Percentiles rank a stretch among this genome's conserved stretches.
Evolutionary conservation across 2,329 filamentous ascomycete species (phyloP).

Genomic region (Fusarium sp.): DNA sequence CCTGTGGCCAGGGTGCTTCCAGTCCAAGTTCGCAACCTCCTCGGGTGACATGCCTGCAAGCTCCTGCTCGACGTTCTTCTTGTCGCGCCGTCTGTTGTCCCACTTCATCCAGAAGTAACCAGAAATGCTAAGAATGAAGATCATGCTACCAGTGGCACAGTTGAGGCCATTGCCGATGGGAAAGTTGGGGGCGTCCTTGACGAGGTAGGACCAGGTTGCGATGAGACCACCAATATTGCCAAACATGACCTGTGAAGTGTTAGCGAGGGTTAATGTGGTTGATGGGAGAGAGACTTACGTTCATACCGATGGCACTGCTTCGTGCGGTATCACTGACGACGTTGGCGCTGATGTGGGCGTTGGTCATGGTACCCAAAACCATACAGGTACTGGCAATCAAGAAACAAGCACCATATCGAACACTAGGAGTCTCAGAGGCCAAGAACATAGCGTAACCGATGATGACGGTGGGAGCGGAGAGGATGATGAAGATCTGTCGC

Average conservation of each 20-base stretch:
- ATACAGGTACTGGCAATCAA: slow-evolving; percentile 72
- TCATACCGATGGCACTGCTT: slow-evolving; percentile 69
- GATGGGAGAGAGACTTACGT: slow-evolving; percentile 31
- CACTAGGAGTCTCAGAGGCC: slow-evolving; percentile 58
- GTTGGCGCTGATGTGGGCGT: slow-evolving; percentile 73
- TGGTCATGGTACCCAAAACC: slow-evolving; percentile 70
- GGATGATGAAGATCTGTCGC: slow-evolving; percentile 67
- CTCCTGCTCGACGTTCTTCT: slow-evolving; percentile 66
- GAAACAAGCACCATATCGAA: slow-evolving; percentile 74
- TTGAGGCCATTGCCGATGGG: slow-evolving; percentile 75
- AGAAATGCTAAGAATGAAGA: slow-evolving; percentile 62
- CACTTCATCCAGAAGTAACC: slow-evolving; percentile 71
- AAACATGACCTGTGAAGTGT: slow-evolving; percentile 46
- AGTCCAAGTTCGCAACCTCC: slow-evolving; percentile 72
- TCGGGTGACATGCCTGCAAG: slow-evolving; percentile 66
- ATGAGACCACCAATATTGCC: slow-evolving; percentile 71
- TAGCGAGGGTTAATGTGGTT: background rate
- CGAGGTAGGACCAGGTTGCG: slow-evolving; percentile 73
- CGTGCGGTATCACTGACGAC: slow-evolving; percentile 74
- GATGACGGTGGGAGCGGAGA: slow-evolving; percentile 69
- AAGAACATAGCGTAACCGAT: slow-evolving; percentile 75
- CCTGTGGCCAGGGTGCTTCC: slow-evolving; percentile 75
- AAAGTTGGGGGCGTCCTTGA: slow-evolving; percentile 73
- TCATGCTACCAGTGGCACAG: slow-evolving; percentile 69
- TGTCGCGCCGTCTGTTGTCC: slow-evolving; percentile 71